These are phyloP conservation scores for Asclepias syriaca DNA, from an alignment of 257 asterid species.

Conservation along the genomic window DNA sequence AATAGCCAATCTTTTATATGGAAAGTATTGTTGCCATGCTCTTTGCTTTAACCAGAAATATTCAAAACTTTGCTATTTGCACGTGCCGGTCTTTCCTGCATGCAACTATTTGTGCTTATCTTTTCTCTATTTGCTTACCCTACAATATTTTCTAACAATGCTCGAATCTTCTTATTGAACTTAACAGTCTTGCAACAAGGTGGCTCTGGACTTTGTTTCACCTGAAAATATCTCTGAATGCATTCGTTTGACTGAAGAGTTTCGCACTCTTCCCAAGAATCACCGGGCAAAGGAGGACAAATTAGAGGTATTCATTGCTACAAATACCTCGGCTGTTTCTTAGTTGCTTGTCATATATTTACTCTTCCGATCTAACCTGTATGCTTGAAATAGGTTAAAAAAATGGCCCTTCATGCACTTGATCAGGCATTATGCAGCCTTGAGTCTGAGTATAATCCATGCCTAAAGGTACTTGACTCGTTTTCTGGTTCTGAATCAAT, in stretches of 20 bases:
- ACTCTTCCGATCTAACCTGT: background rate
- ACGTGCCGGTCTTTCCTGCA: background rate
- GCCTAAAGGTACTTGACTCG: conserved; percentile 10
- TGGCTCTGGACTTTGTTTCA: conserved; percentile 75
- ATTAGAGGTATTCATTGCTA: conserved; percentile 45
- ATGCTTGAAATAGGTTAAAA: conserved; percentile 36
- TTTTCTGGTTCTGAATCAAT: too few relatives aligned
- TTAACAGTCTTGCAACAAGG: conserved; percentile 68
- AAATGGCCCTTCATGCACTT: conserved; percentile 47
- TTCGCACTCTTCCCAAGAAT: conserved; percentile 51
- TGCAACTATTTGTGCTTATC: background rate
- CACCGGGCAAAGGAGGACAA: conserved; percentile 70
- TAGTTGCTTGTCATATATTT: background rate
- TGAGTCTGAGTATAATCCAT: conserved; percentile 4
- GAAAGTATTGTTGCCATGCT: too few relatives aligned
- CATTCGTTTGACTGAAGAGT: conserved; percentile 53
- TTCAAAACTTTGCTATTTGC: too few relatives aligned
- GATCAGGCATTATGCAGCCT: conserved; percentile 22
- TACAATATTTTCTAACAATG: background rate
- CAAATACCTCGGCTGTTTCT: too few relatives aligned
- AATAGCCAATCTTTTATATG: too few relatives aligned
- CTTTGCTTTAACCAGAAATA: too few relatives aligned
- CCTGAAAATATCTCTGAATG: conserved; percentile 70
- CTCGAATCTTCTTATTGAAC: conserved; percentile 9
- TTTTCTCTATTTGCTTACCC: background rate